Evolutionary conservation across 768 basidiomycete genomes (phyloP).

Genomic region (Agrocybe praecox): DNA sequence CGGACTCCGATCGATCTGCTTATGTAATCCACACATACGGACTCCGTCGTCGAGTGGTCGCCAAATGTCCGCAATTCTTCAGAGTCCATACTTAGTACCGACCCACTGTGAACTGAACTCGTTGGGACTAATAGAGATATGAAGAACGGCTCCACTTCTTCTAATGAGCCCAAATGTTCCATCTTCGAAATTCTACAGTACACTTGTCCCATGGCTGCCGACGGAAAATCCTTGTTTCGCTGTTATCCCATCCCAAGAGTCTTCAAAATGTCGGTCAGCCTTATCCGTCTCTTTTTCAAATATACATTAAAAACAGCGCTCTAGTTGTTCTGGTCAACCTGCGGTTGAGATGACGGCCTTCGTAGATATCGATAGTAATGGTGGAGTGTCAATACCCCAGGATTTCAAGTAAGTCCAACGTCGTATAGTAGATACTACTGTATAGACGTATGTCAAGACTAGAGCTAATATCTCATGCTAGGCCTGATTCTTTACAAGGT

Average conservation of each 20-base stretch:
- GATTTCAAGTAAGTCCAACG: conserved; percentile 36
- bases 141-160: background rate
- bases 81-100: background rate
- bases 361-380: conserved; percentile 45
- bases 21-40: conserved; percentile 6
- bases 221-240: conserved; percentile 37
- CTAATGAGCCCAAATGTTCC: conserved; percentile 42
- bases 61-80: background rate
- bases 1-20: conserved; percentile 14
- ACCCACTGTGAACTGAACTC: background rate
- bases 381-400: conserved; percentile 54
- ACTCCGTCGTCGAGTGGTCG: background rate
- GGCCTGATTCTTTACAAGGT: conserved; percentile 13
- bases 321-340: conserved; percentile 66
- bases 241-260: conserved; percentile 80
- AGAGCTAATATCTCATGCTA: background rate
- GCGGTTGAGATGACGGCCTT: conserved; percentile 71
- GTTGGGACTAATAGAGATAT: background rate
- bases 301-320: conserved; percentile 5
- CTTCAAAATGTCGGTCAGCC: conserved; percentile 61
- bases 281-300: background rate
- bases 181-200: conserved; percentile 77
- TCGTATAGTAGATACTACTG: background rate
- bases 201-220: conserved; percentile 45
- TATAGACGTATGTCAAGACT: background rate